Evolutionary conservation across 306 rosid genomes (phyloP).

Genomic region (Vigna nakashimae): DNA sequence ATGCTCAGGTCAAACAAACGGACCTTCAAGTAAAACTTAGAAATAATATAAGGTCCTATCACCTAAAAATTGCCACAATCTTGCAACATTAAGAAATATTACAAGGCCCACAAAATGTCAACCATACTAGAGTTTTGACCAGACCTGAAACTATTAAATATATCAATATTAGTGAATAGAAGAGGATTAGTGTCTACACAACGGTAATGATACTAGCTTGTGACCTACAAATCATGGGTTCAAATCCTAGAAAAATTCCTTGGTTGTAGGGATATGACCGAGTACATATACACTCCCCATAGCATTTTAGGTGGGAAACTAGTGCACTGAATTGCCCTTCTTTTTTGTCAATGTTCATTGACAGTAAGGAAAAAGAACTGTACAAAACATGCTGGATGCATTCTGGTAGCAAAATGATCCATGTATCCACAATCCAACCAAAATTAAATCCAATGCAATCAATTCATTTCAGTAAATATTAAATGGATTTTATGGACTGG

Average conservation of each 20-base stretch:
- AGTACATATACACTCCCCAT: neutral
- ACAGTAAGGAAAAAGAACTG: neutral
- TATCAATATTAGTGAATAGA: conserved; percentile 5
- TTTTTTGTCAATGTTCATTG: neutral
- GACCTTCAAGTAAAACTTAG: conserved; percentile 19
- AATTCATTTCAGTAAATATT: neutral
- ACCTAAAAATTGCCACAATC: conserved; percentile 4
- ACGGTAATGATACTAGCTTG: neutral
- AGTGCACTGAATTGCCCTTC: neutral
- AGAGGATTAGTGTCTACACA: neutral
- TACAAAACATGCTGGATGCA: conserved; percentile 34
- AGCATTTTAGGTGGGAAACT: neutral
- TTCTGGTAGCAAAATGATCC: neutral
- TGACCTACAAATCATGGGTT: conserved; percentile 1
- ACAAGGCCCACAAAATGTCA: conserved; percentile 30
- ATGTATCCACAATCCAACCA: neutral
- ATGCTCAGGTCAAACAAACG: conserved; percentile 31
- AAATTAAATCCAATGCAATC: neutral
- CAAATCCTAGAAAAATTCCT: neutral
- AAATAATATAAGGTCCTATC: conserved; percentile 21
- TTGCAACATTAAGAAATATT: conserved; percentile 18
- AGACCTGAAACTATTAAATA: conserved; percentile 21
- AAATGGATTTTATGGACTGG: neutral
- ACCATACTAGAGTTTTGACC: conserved; percentile 4
- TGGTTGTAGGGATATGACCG: neutral